phyloP scores from a whole-genome alignment of 164 flowering plant species.

The Piper betle region DNA sequence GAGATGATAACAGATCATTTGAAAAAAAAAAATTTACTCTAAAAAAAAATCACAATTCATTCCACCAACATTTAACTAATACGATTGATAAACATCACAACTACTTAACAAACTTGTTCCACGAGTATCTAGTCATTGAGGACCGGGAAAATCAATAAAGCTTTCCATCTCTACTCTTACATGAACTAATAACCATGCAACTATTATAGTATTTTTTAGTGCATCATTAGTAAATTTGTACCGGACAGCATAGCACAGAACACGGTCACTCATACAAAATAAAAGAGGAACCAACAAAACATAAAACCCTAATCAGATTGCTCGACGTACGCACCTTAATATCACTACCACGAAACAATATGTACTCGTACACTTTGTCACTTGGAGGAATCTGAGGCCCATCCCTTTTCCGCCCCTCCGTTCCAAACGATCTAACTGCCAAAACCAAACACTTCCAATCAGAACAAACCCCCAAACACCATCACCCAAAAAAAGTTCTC shows the following conservation, averaged over 20 bases:
- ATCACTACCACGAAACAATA: constrained; percentile 84
- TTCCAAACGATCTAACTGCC: constrained; percentile 79
- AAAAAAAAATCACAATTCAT: no score
- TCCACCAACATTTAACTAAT: no score
- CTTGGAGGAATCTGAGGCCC: constrained; percentile 76
- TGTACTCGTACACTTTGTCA: constrained; percentile 80
- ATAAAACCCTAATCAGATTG: no score
- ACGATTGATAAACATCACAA: no score
- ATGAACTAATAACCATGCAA: not conserved
- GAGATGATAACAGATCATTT: no score
- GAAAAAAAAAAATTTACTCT: no score
- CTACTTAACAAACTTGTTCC: no score
- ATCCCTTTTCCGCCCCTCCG: constrained; percentile 83
- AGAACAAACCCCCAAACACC: not conserved
- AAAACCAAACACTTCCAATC: constrained; percentile 1
- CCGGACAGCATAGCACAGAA: not conserved
- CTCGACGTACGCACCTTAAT: constrained; percentile 39
- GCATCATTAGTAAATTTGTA: not conserved
- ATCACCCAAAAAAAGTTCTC: not conserved
- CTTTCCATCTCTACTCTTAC: no score
- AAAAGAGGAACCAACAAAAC: not conserved
- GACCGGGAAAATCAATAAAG: no score
- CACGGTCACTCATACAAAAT: not conserved
- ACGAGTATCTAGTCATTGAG: no score
- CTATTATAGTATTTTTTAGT: no score